Evolutionary conservation across 2,329 filamentous ascomycete species (phyloP).

Genomic region (Aphanocladium album): DNA sequence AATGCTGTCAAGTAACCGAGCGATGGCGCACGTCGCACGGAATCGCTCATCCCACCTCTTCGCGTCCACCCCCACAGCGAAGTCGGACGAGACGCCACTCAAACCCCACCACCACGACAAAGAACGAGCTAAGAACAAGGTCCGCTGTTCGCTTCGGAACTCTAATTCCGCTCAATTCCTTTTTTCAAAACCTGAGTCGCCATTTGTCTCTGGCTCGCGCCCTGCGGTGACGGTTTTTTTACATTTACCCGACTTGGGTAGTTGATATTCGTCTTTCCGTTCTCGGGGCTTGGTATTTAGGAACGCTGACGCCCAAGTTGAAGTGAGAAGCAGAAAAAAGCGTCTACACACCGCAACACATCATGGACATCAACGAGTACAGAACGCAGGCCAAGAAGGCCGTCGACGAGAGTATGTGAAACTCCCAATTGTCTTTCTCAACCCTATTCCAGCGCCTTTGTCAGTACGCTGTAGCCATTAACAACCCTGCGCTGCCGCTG

Average conservation of each 20-base stretch:
- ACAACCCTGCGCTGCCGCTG: background rate
- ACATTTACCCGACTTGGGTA: background rate
- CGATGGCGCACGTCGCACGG: background rate
- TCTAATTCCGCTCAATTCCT: background rate
- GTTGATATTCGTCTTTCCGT: background rate
- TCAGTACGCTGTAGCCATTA: background rate
- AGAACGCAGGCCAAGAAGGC: slow-evolving; percentile 68
- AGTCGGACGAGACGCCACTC: background rate
- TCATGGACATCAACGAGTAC: slow-evolving; percentile 80
- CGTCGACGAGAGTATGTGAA: slow-evolving; percentile 71
- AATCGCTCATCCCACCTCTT: background rate
- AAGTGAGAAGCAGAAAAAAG: background rate
- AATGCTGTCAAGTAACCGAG: too few species aligned
- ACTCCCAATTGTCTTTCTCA: background rate
- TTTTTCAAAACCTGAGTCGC: too few species aligned
- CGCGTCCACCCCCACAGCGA: background rate
- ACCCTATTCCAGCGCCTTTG: slow-evolving; percentile 8
- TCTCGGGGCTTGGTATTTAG: background rate
- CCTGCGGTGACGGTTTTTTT: background rate
- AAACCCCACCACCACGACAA: background rate
- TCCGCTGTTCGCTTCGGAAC: background rate
- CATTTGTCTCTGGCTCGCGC: background rate
- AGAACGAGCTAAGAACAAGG: too few species aligned
- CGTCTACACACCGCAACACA: background rate
- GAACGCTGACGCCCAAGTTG: background rate